Conservation (phyloP, 2,329 filamentous ascomycete genomes). For the Cryphonectria nitschkei region DNA sequence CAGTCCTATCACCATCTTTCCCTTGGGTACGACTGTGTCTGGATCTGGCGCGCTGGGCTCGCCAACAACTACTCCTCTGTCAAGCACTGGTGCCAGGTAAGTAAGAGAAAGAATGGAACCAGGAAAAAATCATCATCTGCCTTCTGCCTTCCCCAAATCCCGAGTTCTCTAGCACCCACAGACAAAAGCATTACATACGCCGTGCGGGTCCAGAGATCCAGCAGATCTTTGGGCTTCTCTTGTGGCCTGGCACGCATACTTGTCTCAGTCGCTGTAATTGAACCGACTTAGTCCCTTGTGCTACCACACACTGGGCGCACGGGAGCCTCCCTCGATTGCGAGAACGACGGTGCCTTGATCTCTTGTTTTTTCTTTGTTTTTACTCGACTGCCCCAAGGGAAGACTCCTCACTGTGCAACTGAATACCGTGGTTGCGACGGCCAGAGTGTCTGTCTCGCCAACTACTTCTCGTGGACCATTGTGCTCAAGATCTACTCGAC, state of each 20-base stretch:
- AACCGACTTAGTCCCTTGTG: conserved; percentile 2
- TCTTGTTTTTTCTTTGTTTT: neutral
- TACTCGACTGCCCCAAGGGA: neutral
- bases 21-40: conserved; percentile 34
- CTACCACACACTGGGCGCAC: conserved; percentile 5
- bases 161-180: neutral
- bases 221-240: neutral
- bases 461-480: neutral
- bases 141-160: neutral
- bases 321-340: conserved; percentile 1
- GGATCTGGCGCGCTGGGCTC: conserved; percentile 17
- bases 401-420: conserved; percentile 17
- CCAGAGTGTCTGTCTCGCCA: neutral
- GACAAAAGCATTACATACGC: neutral
- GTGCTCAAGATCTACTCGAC: conserved; percentile 9
- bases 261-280: conserved; percentile 13
- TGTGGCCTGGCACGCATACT: neutral
- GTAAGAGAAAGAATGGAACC: neutral
- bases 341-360: neutral
- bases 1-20: conserved; percentile 35
- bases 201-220: neutral
- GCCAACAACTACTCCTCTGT: conserved; percentile 26
- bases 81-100: conserved; percentile 33
- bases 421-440: neutral
- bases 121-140: neutral